These are phyloP conservation scores for Podila horticola DNA, from an alignment of 192 early-diverging fungal genomes.

Conservation along the genomic window DNA sequence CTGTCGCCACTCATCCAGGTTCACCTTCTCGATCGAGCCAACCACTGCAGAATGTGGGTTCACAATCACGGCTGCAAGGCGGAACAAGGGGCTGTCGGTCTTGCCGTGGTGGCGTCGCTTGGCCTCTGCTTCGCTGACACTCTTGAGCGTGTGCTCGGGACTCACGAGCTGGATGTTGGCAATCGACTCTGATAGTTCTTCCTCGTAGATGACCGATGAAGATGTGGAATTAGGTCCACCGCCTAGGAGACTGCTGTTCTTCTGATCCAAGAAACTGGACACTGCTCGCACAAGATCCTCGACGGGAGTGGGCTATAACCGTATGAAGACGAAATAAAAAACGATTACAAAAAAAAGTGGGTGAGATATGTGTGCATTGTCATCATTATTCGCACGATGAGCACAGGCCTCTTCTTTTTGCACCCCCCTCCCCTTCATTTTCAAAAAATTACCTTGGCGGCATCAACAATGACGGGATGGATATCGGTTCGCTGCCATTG, in stretches of 20 bases:
- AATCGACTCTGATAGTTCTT: slow-evolving; percentile 31
- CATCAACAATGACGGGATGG: slow-evolving; percentile 31
- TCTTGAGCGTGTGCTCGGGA: slow-evolving; percentile 22
- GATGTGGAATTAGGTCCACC: neutral
- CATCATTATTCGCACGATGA: too few species aligned
- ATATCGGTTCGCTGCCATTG: slow-evolving; percentile 24
- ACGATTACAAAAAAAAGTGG: neutral
- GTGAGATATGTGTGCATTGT: neutral
- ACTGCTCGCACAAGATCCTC: slow-evolving; percentile 29
- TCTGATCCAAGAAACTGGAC: slow-evolving; percentile 33
- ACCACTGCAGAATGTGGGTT: slow-evolving; percentile 7
- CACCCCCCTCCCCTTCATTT: neutral
- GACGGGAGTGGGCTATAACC: slow-evolving; percentile 11
- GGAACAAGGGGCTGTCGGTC: slow-evolving; percentile 19
- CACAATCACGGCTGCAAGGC: slow-evolving; percentile 40
- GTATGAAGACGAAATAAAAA: neutral
- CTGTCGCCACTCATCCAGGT: slow-evolving; percentile 24
- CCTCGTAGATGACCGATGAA: slow-evolving; percentile 18
- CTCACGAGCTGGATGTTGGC: slow-evolving; percentile 28
- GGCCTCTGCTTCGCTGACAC: slow-evolving; percentile 23
- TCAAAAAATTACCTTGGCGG: slow-evolving; percentile 17
- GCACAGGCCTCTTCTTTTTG: too few species aligned
- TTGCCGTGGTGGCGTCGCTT: slow-evolving; percentile 24
- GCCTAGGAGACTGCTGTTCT: slow-evolving; percentile 24
- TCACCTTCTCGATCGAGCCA: slow-evolving; percentile 41